A percentile compares a stretch with the other conserved stretches of the same genome.
Conservation (phyloP, 345 rosid genomes). For the Limnanthes douglasii region DNA sequence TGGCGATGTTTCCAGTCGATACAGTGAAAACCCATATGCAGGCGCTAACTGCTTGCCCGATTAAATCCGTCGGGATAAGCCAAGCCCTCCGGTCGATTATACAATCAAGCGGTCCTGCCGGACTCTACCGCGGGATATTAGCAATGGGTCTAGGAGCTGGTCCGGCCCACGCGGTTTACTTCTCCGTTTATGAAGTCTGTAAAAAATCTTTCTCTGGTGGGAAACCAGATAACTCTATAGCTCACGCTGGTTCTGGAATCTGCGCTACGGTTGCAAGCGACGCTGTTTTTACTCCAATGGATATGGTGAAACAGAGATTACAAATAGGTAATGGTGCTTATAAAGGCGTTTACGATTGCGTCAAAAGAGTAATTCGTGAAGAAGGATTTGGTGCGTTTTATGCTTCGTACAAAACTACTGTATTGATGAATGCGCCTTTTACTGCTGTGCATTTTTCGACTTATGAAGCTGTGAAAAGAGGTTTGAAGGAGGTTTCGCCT, state of each 20-base stretch:
- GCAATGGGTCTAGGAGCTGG: constrained; percentile 99
- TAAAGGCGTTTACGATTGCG: constrained; percentile 69
- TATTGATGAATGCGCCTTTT: constrained; percentile 87
- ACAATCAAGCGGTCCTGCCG: constrained; percentile 49
- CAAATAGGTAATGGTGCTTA: constrained; percentile 52
- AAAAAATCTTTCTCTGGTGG: constrained; percentile 54
- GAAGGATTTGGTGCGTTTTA: constrained; percentile 78
- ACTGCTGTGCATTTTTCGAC: constrained; percentile 78
- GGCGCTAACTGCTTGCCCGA: constrained; percentile 79
- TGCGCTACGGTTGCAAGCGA: constrained; percentile 80
- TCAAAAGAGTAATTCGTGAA: constrained; percentile 55
- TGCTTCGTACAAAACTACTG: constrained; percentile 88
- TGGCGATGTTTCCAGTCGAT: constrained; percentile 98
- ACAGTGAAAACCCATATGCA: constrained; percentile 92
- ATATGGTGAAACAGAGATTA: constrained; percentile 91
- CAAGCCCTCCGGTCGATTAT: constrained; percentile 67
- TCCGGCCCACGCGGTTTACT: constrained; percentile 93
- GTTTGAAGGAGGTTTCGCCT: constrained; percentile 55
- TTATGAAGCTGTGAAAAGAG: constrained; percentile 75
- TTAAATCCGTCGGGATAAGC: constrained; percentile 51
- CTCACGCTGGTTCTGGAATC: constrained; percentile 79
- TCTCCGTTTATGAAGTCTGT: constrained; percentile 69
- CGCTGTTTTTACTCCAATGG: constrained; percentile 91
- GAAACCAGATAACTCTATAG: constrained; percentile 44
- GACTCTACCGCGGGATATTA: constrained; percentile 75